Percentiles rank a stretch among this genome's conserved stretches.
phyloP scores from a whole-genome alignment of 805 yeast genomes.

The Lachancea lanzarotensis region DNA sequence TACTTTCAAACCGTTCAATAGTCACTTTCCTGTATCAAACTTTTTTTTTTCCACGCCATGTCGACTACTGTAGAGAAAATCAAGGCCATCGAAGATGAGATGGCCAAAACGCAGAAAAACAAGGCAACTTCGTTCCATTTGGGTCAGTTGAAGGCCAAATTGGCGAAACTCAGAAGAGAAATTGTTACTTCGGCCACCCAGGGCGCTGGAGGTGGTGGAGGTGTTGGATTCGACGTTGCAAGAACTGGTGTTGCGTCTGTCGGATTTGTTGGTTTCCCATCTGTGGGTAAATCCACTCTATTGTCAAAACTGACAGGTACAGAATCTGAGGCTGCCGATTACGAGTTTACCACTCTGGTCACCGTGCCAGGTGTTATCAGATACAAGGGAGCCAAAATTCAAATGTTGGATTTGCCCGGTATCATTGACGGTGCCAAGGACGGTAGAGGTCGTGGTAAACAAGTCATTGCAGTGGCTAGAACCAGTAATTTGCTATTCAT shows the following conservation, averaged over 20 bases:
- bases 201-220: slow-evolving; percentile 90
- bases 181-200: slow-evolving; percentile 64
- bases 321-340: slow-evolving; percentile 95
- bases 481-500: slow-evolving; percentile 90
- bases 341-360: slow-evolving; percentile 94
- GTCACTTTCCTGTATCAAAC: neutral
- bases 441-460: slow-evolving; percentile 90
- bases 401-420: slow-evolving; percentile 89
- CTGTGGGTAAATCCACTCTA: slow-evolving; percentile 80
- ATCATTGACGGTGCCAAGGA: slow-evolving; percentile 88
- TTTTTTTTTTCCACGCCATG: slow-evolving; percentile 34
- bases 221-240: slow-evolving; percentile 96
- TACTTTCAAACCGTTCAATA: neutral
- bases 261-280: slow-evolving; percentile 97
- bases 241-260: slow-evolving; percentile 97
- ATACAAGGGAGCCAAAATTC: slow-evolving; percentile 95
- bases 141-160: slow-evolving; percentile 94
- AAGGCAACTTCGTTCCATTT: slow-evolving; percentile 96
- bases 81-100: slow-evolving; percentile 90
- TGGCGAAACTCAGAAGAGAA: slow-evolving; percentile 93
- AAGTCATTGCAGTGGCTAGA: slow-evolving; percentile 98
- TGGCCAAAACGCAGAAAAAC: slow-evolving; percentile 96
- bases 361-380: slow-evolving; percentile 96
- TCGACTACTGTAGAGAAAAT: slow-evolving; percentile 67
- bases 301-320: slow-evolving; percentile 89